Base-by-base conservation (phyloP, 2,329 filamentous ascomycete species). In the Sporothrix brunneoviolacea region DNA sequence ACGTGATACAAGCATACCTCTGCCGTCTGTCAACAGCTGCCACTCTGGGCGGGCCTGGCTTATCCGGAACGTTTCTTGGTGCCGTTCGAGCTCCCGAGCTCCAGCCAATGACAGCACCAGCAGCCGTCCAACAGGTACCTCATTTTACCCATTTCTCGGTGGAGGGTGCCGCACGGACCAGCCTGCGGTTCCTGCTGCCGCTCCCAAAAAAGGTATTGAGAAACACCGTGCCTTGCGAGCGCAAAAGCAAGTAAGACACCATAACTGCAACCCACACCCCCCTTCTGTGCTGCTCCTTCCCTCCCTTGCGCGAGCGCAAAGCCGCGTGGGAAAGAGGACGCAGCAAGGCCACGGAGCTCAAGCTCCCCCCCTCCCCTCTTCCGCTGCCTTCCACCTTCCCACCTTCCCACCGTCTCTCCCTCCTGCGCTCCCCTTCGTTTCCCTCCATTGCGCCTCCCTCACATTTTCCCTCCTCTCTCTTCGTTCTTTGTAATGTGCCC, bases 381-480 rank as follows among this genome's bases (percentile, higher is more conserved):
- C 43, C 8, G 30, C 22, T 15, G 22, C n/a, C n/a, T 48, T 32
- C n/a, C 36, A 18, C 36, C 46, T 48, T 48, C 33, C 45, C 21
- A 13, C 36, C 30, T 15, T 38, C 50, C 35, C 18, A 9, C 28
- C 40, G 18, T 45, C 28, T 24, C 43, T 35, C 22, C 46, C 35
- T 27, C 41, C 50, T 36, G 51, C 30, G 38, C 45, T 44, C 52
- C 46, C 54, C 41, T 50, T 36, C 21, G 16, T 18, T 22, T 33
- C 5, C 28, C 22, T 12, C 35, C n/a, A n/a, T 48, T 32, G n/a
- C 44, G 24, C 36, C 37, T 18, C 22, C 37, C 21, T 41, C 16
- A 18, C 35, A 32, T 45, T 39, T 46, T 54, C 37, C 45, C 48
- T 45, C 52, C 50, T 49, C 39, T 50, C 33, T 28, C 28, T 32